phyloP scores from a whole-genome alignment of 768 basidiomycete species.

The Holtermanniella nyarrowii region DNA sequence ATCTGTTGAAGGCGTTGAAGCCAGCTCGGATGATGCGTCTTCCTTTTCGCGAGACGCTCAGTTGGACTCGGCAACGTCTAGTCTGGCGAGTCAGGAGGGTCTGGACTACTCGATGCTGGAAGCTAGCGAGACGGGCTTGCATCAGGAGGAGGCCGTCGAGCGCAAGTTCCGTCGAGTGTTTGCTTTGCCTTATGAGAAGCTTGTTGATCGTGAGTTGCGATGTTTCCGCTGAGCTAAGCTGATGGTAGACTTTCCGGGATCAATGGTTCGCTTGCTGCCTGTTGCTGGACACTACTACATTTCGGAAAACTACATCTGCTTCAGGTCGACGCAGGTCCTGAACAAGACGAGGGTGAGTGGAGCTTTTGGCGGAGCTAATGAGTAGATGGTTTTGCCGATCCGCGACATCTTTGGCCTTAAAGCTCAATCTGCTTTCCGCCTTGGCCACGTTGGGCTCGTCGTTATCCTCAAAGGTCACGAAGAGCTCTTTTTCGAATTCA shows the following conservation, averaged over 20 bases:
- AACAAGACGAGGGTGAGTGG: slow-evolving; percentile 67
- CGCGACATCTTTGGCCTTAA: slow-evolving; percentile 76
- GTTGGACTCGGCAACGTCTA: not conserved
- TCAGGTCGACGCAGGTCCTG: slow-evolving; percentile 75
- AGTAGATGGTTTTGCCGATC: slow-evolving; percentile 88
- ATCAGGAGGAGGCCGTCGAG: slow-evolving; percentile 46
- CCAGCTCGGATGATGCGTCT: not conserved
- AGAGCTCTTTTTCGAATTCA: slow-evolving; percentile 94
- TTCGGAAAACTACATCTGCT: slow-evolving; percentile 87
- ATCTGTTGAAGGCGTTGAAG: not conserved
- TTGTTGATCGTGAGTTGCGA: slow-evolving; percentile 71
- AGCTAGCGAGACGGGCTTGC: slow-evolving; percentile 48
- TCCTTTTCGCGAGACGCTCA: not conserved
- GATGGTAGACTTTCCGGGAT: slow-evolving; percentile 72
- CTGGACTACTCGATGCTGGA: slow-evolving; percentile 76
- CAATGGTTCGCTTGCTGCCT: slow-evolving; percentile 79
- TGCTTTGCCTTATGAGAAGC: slow-evolving; percentile 74
- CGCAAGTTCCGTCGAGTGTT: slow-evolving; percentile 67
- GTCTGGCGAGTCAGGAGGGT: slow-evolving; percentile 23
- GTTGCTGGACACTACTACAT: slow-evolving; percentile 78
- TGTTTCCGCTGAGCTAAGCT: not conserved
- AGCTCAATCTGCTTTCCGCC: slow-evolving; percentile 73
- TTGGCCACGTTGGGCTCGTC: slow-evolving; percentile 80
- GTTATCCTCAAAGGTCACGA: slow-evolving; percentile 92
- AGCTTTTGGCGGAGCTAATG: slow-evolving; percentile 1